Percentiles rank a stretch among this genome's conserved stretches.
Conservation (phyloP, 2,329 filamentous ascomycete species). For the Drechslerella coelobrocha region DNA sequence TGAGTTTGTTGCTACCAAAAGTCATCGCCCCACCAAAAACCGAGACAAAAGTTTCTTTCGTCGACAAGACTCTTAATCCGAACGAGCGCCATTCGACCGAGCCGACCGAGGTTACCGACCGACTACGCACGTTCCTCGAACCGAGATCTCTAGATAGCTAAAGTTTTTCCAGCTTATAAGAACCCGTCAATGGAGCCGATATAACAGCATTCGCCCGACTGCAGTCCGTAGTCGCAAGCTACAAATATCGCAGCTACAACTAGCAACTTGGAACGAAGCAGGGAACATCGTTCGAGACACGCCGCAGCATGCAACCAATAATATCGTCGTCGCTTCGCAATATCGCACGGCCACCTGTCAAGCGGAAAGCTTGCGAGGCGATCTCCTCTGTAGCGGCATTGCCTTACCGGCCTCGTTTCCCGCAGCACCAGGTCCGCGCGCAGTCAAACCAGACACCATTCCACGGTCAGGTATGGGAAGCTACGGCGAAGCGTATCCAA, state of each 20-base stretch:
- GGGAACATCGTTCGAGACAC: slow-evolving; percentile 1
- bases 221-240: slow-evolving; percentile 14
- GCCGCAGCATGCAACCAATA: slow-evolving; percentile 27
- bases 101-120: slow-evolving; percentile 45
- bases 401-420: slow-evolving; percentile 12
- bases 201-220: slow-evolving; percentile 20
- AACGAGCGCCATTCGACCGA: slow-evolving; percentile 41
- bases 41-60: slow-evolving; percentile 28
- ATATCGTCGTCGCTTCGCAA: slow-evolving; percentile 31
- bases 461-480: slow-evolving; percentile 68
- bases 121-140: slow-evolving; percentile 9
- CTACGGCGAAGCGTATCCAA: slow-evolving; percentile 65
- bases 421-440: slow-evolving; percentile 26
- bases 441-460: slow-evolving; percentile 57
- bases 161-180: slow-evolving; percentile 14
- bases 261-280: slow-evolving; percentile 2
- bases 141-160: slow-evolving; percentile 23
- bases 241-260: background rate
- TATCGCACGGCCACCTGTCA: slow-evolving; percentile 16
- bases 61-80: background rate
- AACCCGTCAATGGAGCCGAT: slow-evolving; percentile 31
- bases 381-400: slow-evolving; percentile 16
- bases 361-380: slow-evolving; percentile 23
- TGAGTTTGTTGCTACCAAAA: too few species aligned
- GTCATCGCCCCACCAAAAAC: background rate